phyloP scores from a whole-genome alignment of 2,329 filamentous ascomycete genomes.

The Aureobasidium mangrovei region DNA sequence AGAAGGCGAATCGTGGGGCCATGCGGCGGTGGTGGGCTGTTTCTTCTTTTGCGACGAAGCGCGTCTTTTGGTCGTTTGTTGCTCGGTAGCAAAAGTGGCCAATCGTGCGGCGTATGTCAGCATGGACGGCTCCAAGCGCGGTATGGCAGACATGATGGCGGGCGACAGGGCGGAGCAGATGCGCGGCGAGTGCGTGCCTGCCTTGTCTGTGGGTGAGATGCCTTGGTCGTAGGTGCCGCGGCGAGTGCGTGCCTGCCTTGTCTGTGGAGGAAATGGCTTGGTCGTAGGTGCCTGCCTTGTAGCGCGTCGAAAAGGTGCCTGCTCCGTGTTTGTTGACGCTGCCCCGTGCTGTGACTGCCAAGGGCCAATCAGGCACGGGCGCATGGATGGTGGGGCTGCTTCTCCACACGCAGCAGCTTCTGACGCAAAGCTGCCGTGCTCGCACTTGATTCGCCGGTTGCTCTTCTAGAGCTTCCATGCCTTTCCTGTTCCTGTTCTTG shows the following conservation, averaged over 20 bases:
- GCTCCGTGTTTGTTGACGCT: too few relatives aligned
- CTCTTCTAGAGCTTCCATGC: background rate
- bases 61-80: conserved; percentile 58
- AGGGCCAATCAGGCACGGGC: conserved; percentile 3
- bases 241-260: too few relatives aligned
- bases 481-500: conserved; percentile 8
- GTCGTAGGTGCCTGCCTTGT: too few relatives aligned
- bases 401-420: background rate
- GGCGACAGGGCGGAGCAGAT: background rate
- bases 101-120: conserved; percentile 39
- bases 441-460: background rate
- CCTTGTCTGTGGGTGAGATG: background rate
- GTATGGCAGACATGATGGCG: conserved; percentile 4
- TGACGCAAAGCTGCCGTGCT: conserved; percentile 1
- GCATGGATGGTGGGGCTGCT: conserved; percentile 2
- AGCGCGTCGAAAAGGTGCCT: too few relatives aligned
- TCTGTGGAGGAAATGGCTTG: too few relatives aligned
- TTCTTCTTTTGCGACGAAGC: conserved; percentile 55
- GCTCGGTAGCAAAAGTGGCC: conserved; percentile 63
- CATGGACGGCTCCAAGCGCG: conserved; percentile 6
- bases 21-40: conserved; percentile 48
- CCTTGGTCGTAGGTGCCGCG: too few relatives aligned
- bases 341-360: background rate
- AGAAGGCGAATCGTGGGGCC: conserved; percentile 67
- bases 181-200: too few relatives aligned